phyloP scores from a whole-genome alignment of 2,329 filamentous ascomycete species.

The Xylaria sp. region DNA sequence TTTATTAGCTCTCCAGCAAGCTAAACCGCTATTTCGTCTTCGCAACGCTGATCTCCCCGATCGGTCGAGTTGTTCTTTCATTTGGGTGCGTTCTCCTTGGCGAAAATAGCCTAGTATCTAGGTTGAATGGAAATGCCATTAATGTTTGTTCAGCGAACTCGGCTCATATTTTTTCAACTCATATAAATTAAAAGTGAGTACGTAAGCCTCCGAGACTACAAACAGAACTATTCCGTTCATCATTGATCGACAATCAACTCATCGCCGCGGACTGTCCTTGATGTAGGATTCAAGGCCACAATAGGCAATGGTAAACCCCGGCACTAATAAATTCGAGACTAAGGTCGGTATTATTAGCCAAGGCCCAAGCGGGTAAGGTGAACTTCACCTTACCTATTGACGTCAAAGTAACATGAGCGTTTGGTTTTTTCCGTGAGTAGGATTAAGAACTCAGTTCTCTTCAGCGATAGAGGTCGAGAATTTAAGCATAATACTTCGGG shows the following conservation, averaged over 20 bases:
- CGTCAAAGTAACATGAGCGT: background rate
- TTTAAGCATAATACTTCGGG: background rate
- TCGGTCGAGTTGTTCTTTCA: background rate
- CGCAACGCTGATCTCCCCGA: conserved; percentile 10
- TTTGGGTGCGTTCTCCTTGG: background rate
- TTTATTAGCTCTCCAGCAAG: background rate
- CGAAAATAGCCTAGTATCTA: background rate
- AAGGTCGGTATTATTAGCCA: background rate
- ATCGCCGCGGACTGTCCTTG: background rate
- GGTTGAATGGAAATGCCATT: background rate
- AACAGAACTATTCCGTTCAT: background rate
- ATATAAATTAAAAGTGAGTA: conserved; percentile 12
- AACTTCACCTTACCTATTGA: background rate
- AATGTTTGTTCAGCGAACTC: background rate
- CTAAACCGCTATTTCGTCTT: conserved; percentile 11
- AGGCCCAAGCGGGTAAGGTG: background rate
- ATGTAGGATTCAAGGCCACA: background rate
- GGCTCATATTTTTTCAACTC: background rate
- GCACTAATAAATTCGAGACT: conserved; percentile 2
- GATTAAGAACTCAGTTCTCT: background rate
- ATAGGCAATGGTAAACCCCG: background rate
- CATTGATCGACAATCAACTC: conserved; percentile 10
- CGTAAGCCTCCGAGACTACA: background rate
- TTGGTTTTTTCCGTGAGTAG: background rate
- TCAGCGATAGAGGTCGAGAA: background rate